Evolutionary conservation across 495 filamentous ascomycete genomes (phyloP).

Genomic region (Endocarpon pusillum): DNA sequence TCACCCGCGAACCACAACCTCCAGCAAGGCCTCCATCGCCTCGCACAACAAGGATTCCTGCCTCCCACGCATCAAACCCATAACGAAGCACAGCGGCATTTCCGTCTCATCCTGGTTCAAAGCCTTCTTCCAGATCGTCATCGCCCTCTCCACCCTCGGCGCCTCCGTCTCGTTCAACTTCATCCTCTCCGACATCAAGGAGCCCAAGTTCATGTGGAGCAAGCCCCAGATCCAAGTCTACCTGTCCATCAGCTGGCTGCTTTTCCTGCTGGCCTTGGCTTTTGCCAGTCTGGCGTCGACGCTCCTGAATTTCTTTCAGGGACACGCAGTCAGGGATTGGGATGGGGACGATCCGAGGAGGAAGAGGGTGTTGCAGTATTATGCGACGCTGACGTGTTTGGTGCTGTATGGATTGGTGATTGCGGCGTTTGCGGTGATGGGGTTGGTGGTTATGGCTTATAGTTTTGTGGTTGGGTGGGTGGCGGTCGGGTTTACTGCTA

Average conservation of each 20-base stretch:
- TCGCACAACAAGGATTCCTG: too few relatives aligned
- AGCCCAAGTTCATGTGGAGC: too few relatives aligned
- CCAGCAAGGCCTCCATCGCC: too few relatives aligned
- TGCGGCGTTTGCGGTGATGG: constrained; percentile 3
- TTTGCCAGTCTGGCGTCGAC: constrained; percentile 1
- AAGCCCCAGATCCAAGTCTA: constrained; percentile 2
- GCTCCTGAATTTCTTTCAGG: constrained; percentile 2
- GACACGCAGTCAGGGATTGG: constrained; percentile 1
- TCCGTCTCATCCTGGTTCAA: constrained; percentile 4
- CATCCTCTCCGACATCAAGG: constrained; percentile 1
- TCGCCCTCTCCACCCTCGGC: constrained; percentile 4
- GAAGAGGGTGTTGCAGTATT: constrained; percentile 3
- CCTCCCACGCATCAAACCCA: too few relatives aligned
- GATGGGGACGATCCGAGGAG: not conserved
- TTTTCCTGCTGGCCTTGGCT: constrained; percentile 4
- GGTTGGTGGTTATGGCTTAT: constrained; percentile 6
- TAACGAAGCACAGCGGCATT: too few relatives aligned
- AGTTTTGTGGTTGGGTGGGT: constrained; percentile 4
- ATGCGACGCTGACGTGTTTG: not conserved
- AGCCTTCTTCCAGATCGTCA: constrained; percentile 4
- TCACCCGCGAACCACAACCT: too few relatives aligned
- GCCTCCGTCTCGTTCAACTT: constrained; percentile 5
- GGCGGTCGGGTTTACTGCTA: not conserved
- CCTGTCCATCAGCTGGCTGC: constrained; percentile 5
- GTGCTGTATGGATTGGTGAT: constrained; percentile 1